Evolutionary conservation across 2,329 filamentous ascomycete genomes (phyloP), one percentile per base, ranked within the genome.

Genomic region (Sporothrix globosa): DNA sequence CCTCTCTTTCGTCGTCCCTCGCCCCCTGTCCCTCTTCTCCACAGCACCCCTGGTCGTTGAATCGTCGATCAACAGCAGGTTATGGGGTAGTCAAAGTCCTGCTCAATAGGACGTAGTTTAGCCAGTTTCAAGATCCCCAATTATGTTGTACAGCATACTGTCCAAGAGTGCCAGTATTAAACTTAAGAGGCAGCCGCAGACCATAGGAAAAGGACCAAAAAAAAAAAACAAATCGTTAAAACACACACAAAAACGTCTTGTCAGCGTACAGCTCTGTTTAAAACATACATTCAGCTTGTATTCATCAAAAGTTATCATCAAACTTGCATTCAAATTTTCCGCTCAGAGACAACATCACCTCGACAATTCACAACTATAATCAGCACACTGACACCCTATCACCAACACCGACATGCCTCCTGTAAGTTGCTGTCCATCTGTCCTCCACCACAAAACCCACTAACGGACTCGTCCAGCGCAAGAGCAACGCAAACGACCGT

Each of bases 131-230:
- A 65, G 50, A 34, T 34, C 34, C 30, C 34, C 61, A 24, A 65
- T 65, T 65, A 65, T 44, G 61, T 50, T 50, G 61, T 14, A 65
- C 24, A 50, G 24, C n/a, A 27, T 46, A 13, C 4, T 2, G 39
- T 17, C 58, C 17, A 21, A 9, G 34, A 4, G 30, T 17, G 5
- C 21, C 14, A 17, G 39, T 63, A 63, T 63, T 63, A 63, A 63
- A 63, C 58, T 27, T n/a, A 14, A 21, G 39, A 63, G 58, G 39
- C 58, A 63, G 58, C 58, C 58, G 39, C 39, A 63, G 19, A 50
- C 48, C 19, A 1, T 2, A n/a, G 1, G 6, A 50, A 50, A 24
- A 41, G n/a, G 50, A 53, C 50, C 46, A 14, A 5, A 39, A 58
- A 6, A 24, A 27, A 3, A 30, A 17, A 4, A 44, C 41, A 4